Percentiles rank a stretch among this genome's conserved stretches.
Conservation (phyloP, 2,329 filamentous ascomycete genomes). For the Cryoendolithus antarcticus region DNA sequence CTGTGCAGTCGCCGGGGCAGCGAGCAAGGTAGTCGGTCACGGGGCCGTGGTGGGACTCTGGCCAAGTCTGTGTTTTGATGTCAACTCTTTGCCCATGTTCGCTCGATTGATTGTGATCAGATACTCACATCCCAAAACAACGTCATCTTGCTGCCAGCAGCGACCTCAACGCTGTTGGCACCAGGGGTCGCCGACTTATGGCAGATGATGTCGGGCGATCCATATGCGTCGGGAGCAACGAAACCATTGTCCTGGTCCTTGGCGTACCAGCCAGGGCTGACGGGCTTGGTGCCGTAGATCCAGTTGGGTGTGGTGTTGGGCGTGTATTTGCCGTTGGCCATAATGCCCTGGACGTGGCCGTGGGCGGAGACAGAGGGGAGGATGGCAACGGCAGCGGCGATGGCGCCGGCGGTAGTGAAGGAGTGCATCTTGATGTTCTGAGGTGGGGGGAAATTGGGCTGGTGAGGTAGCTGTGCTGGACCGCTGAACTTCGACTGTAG, state of each 20-base stretch:
- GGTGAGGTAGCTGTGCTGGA: neutral
- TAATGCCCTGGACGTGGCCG: slow-evolving; percentile 26
- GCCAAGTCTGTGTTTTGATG: slow-evolving; percentile 56
- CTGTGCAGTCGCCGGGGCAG: slow-evolving; percentile 43
- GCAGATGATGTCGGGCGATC: slow-evolving; percentile 19
- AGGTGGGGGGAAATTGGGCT: neutral
- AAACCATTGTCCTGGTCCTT: slow-evolving; percentile 27
- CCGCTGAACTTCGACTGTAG: neutral
- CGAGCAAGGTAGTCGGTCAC: slow-evolving; percentile 53
- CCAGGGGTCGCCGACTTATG: slow-evolving; percentile 45
- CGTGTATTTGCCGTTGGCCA: slow-evolving; percentile 3
- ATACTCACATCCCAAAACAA: slow-evolving; percentile 1
- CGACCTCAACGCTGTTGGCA: slow-evolving; percentile 40
- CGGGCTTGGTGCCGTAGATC: slow-evolving; percentile 2
- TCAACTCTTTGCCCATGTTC: slow-evolving; percentile 31
- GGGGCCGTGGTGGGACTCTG: slow-evolving; percentile 51
- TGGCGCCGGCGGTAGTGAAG: slow-evolving; percentile 7
- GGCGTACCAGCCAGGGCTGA: slow-evolving; percentile 6
- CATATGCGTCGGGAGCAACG: slow-evolving; percentile 14
- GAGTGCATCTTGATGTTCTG: slow-evolving; percentile 8
- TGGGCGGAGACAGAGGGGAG: slow-evolving; percentile 29
- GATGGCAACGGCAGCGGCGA: slow-evolving; percentile 8
- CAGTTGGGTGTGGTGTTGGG: slow-evolving; percentile 4
- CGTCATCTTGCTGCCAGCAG: slow-evolving; percentile 36
- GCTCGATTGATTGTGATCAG: no score